Conservation (phyloP, 2,329 filamentous ascomycete species). For the Diaporthe caulivora region DNA sequence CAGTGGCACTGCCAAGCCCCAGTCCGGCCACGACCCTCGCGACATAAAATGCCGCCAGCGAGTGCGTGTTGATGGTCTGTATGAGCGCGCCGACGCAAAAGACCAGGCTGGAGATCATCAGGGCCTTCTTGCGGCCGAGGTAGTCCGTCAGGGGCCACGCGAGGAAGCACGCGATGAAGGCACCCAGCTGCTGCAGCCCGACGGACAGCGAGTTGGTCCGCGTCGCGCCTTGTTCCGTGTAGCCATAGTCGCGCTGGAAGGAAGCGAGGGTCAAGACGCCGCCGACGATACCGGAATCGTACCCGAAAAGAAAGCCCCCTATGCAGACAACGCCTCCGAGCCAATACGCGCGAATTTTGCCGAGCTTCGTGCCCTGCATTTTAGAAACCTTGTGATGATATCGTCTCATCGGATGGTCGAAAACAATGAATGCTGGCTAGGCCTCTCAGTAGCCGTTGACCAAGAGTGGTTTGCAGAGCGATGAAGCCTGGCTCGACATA, state of each 20-base stretch:
- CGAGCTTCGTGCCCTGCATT: slow-evolving; percentile 47
- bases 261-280: slow-evolving; percentile 48
- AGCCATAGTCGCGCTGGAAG: slow-evolving; percentile 48
- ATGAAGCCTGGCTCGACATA: neutral
- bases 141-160: slow-evolving; percentile 49
- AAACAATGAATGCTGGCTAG: neutral
- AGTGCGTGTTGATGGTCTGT: slow-evolving; percentile 57
- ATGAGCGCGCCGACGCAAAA: slow-evolving; percentile 57
- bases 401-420: neutral
- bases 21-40: slow-evolving; percentile 49
- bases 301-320: slow-evolving; percentile 62
- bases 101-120: slow-evolving; percentile 55
- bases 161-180: slow-evolving; percentile 50
- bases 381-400: neutral
- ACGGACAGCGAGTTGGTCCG: slow-evolving; percentile 48
- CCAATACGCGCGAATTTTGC: slow-evolving; percentile 62
- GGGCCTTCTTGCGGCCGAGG: slow-evolving; percentile 46
- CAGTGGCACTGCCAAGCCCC: slow-evolving; percentile 49
- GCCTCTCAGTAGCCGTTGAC: neutral
- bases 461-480: neutral
- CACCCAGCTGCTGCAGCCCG: slow-evolving; percentile 49
- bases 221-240: slow-evolving; percentile 43
- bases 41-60: slow-evolving; percentile 50
- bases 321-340: slow-evolving; percentile 64
- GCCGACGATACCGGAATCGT: slow-evolving; percentile 55